Percentiles rank a stretch among this genome's conserved stretches.
Evolutionary conservation across 345 rosid genomes (phyloP).

Genomic region (Brassica carinata): DNA sequence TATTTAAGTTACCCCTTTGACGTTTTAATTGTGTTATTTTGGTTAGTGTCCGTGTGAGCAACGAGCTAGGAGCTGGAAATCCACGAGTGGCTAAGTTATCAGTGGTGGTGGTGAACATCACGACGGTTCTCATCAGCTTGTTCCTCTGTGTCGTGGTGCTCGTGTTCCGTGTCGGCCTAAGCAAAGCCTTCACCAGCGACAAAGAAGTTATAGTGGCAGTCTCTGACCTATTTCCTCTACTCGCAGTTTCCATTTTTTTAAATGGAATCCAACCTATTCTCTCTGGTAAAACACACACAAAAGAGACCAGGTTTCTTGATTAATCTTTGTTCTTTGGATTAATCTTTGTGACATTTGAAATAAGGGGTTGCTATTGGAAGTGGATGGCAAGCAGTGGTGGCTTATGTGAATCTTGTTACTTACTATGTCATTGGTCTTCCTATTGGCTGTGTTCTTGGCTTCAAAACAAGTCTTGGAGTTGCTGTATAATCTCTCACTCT

Average conservation of each 20-base stretch:
- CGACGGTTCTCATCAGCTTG: conserved; percentile 62
- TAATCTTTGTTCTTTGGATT: neutral
- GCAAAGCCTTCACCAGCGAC: conserved; percentile 75
- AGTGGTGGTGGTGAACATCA: conserved; percentile 68
- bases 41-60: conserved; percentile 70
- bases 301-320: neutral
- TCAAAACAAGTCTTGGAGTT: conserved; percentile 77
- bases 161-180: conserved; percentile 54
- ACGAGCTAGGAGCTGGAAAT: conserved; percentile 91
- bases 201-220: conserved; percentile 66
- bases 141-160: conserved; percentile 55
- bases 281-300: conserved; percentile 55
- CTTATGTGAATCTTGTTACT: conserved; percentile 74
- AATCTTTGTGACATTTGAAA: neutral
- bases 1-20: neutral
- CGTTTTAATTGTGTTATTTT: neutral
- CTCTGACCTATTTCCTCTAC: conserved; percentile 66
- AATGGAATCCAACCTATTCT: conserved; percentile 96
- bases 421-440: conserved; percentile 93
- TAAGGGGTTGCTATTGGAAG: conserved; percentile 97
- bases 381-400: conserved; percentile 96
- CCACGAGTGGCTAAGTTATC: conserved; percentile 73
- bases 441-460: conserved; percentile 85
- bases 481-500: conserved; percentile 51
- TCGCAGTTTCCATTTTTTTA: conserved; percentile 79